Percentiles rank a stretch among this genome's conserved stretches.
Conservation (phyloP, 805 yeast genomes). For the Diddensiella transvaalensis region DNA sequence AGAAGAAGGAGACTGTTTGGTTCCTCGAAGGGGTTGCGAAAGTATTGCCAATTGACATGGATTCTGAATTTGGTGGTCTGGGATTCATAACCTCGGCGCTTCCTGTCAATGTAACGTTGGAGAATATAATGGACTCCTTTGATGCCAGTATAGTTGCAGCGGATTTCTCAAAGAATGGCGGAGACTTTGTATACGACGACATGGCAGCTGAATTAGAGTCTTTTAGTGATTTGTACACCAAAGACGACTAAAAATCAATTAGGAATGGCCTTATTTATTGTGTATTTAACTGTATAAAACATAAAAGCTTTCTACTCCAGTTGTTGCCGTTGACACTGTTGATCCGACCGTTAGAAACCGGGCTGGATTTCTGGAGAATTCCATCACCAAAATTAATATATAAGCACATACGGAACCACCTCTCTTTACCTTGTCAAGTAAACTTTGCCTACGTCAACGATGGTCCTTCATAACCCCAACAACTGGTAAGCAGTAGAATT, state of each 20-base stretch:
- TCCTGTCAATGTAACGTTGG: slow-evolving; percentile 21
- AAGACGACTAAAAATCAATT: too few species aligned
- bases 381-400: slow-evolving; percentile 3
- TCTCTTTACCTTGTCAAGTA: too few species aligned
- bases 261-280: too few species aligned
- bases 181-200: background rate
- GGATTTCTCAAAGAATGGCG: slow-evolving; percentile 1
- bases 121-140: slow-evolving; percentile 16
- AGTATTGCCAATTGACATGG: slow-evolving; percentile 88
- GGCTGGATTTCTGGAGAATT: slow-evolving; percentile 2
- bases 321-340: too few species aligned
- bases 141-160: slow-evolving; percentile 19
- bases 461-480: slow-evolving; percentile 96
- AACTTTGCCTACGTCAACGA: too few species aligned
- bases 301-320: too few species aligned
- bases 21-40: slow-evolving; percentile 87
- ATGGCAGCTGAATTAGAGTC: background rate
- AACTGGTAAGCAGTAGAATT: slow-evolving; percentile 52
- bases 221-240: background rate
- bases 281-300: too few species aligned
- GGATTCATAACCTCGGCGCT: slow-evolving; percentile 26
- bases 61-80: slow-evolving; percentile 34
- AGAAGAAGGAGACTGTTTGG: slow-evolving; percentile 89
- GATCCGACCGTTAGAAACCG: too few species aligned
- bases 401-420: too few species aligned